phyloP scores from a whole-genome alignment of 176 grass and related monocot species.

The Aegilops speltoides region DNA sequence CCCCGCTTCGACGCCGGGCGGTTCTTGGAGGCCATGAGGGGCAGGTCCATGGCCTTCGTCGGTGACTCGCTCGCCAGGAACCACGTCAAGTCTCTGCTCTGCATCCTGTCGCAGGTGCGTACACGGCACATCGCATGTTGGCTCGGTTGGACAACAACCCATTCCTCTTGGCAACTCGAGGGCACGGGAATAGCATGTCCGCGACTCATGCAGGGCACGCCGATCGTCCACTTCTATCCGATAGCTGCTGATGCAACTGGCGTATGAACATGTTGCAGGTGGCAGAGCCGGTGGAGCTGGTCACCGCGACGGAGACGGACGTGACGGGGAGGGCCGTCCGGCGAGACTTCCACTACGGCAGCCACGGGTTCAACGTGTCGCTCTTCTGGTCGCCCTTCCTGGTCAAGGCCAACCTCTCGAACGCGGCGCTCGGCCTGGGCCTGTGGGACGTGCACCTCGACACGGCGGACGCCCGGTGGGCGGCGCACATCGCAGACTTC shows the following conservation, averaged over 20 bases:
- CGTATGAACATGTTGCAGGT: constrained; percentile 29
- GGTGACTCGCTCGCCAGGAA: constrained; percentile 87
- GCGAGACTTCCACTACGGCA: constrained; percentile 31
- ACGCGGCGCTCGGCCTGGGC: constrained; percentile 27
- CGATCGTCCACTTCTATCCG: too few species aligned
- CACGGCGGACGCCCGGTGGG: constrained; percentile 43
- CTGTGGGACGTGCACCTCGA: constrained; percentile 55
- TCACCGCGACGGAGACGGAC: constrained; percentile 25
- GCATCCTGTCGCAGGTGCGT: constrained; percentile 49
- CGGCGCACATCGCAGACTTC: constrained; percentile 32
- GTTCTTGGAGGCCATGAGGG: constrained; percentile 52
- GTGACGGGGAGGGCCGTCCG: constrained; percentile 37
- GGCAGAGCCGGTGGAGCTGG: constrained; percentile 22
- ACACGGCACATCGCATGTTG: too few species aligned
- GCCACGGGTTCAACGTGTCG: constrained; percentile 41
- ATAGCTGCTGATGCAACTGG: too few species aligned
- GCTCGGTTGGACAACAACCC: too few species aligned
- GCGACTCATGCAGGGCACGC: too few species aligned
- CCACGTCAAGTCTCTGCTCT: constrained; percentile 69
- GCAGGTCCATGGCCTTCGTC: constrained; percentile 68
- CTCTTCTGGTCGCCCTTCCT: constrained; percentile 64
- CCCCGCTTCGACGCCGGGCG: constrained; percentile 44
- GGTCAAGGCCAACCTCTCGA: constrained; percentile 40
- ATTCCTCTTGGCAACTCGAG: too few species aligned
- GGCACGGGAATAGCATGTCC: too few species aligned